Evolutionary conservation across 371 early-diverging fungal genomes (phyloP).

Genomic region (Smittium mucronatum): DNA sequence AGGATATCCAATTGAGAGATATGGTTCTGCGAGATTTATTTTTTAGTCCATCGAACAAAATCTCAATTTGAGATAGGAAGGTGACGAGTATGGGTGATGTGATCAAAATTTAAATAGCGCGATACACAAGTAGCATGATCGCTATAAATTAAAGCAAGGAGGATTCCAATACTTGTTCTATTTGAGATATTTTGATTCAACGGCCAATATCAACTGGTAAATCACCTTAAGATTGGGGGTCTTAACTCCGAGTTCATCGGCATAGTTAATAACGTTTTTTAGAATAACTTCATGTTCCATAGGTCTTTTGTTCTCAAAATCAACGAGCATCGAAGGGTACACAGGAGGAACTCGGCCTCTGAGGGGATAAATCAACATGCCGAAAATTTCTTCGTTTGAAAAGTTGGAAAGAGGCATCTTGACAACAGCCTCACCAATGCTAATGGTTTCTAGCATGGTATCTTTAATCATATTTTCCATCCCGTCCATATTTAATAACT

Average conservation of each 20-base stretch:
- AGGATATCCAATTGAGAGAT: no score
- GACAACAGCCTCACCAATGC: conserved; percentile 27
- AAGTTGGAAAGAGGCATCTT: conserved; percentile 18
- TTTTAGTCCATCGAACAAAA: no score
- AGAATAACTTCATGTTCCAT: conserved; percentile 36
- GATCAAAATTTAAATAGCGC: no score
- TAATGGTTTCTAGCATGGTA: conserved; percentile 50
- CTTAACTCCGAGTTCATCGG: conserved; percentile 16
- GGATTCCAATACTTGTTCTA: no score
- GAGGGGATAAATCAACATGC: conserved; percentile 15
- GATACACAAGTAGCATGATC: no score
- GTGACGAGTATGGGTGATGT: no score
- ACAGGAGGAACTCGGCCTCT: conserved; percentile 11
- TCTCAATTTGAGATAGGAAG: no score
- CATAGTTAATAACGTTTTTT: conserved; percentile 21
- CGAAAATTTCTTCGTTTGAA: conserved; percentile 14
- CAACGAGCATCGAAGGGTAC: conserved; percentile 34
- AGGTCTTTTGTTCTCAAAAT: conserved; percentile 23
- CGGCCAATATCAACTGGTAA: conserved; percentile 23
- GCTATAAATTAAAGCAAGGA: no score
- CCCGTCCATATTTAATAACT: conserved; percentile 33
- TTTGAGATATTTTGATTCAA: conserved; percentile 18
- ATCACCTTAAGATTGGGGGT: conserved; percentile 29
- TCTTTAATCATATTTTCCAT: conserved; percentile 15
- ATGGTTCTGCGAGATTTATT: no score